Conservation (phyloP, 768 basidiomycete species). For the Kwoniella botswanensis region DNA sequence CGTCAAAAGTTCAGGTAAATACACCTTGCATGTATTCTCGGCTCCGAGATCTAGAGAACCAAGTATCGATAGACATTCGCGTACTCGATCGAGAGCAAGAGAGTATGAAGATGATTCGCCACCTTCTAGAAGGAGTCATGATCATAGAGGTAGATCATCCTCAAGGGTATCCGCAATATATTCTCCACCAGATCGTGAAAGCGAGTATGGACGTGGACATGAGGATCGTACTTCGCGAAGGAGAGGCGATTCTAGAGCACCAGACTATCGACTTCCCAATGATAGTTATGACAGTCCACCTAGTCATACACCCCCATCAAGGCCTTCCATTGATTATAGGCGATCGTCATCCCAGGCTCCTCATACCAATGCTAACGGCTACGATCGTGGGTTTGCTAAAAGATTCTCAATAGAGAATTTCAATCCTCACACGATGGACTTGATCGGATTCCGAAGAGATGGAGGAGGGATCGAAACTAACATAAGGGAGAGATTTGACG, state of each 20-base stretch:
- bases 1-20: neutral
- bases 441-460: neutral
- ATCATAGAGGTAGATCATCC: neutral
- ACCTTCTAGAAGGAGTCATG: neutral
- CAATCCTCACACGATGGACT: neutral
- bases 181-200: neutral
- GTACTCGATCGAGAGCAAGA: neutral
- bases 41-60: neutral
- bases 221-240: neutral
- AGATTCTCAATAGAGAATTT: neutral
- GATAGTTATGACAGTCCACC: neutral
- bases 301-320: neutral
- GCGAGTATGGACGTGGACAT: neutral
- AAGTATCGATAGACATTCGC: neutral
- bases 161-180: neutral
- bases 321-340: neutral
- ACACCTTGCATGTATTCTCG: neutral
- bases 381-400: neutral
- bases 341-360: neutral
- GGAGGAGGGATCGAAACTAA: neutral
- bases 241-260: neutral
- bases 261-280: neutral
- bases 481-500: neutral
- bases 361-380: neutral
- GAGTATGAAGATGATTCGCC: neutral